Evolutionary conservation across 257 asterid species (phyloP).

Genomic region (Scutellaria baicalensis): DNA sequence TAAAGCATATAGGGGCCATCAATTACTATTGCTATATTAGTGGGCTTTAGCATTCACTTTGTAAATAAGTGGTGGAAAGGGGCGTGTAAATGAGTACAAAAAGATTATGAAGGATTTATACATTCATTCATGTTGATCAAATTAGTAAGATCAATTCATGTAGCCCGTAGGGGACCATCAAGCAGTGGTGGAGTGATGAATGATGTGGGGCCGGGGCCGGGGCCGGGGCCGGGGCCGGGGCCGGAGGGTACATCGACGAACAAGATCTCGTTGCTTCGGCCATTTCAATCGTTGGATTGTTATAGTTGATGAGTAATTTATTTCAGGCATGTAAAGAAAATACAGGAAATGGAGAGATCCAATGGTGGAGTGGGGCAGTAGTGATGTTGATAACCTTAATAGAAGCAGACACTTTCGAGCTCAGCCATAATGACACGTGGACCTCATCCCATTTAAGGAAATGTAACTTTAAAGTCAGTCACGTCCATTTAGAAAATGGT

Average conservation of each 20-base stretch:
- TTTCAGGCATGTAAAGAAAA: too few relatives aligned
- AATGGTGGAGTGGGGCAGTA: background rate
- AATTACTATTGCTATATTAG: background rate
- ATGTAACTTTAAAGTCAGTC: conserved; percentile 22
- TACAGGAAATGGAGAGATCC: too few relatives aligned
- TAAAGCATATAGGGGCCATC: background rate
- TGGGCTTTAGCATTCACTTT: background rate
- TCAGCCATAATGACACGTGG: conserved; percentile 34
- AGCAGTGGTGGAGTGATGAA: background rate
- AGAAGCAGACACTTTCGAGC: conserved; percentile 22
- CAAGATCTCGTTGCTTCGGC: too few relatives aligned
- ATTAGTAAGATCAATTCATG: background rate
- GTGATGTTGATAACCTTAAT: conserved; percentile 17
- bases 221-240: too few relatives aligned
- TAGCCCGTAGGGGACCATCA: conserved; percentile 14
- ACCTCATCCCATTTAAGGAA: conserved; percentile 26
- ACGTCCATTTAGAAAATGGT: conserved; percentile 22
- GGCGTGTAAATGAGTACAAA: background rate
- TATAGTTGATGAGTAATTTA: too few relatives aligned
- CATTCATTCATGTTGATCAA: background rate
- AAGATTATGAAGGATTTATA: background rate
- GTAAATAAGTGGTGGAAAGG: background rate
- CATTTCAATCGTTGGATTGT: too few relatives aligned
- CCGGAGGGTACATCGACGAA: too few relatives aligned
- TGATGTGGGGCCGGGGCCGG: too few relatives aligned